These are phyloP conservation scores for Guadua angustifolia DNA, from an alignment of 176 grass and related monocot species.

Conservation along the genomic window DNA sequence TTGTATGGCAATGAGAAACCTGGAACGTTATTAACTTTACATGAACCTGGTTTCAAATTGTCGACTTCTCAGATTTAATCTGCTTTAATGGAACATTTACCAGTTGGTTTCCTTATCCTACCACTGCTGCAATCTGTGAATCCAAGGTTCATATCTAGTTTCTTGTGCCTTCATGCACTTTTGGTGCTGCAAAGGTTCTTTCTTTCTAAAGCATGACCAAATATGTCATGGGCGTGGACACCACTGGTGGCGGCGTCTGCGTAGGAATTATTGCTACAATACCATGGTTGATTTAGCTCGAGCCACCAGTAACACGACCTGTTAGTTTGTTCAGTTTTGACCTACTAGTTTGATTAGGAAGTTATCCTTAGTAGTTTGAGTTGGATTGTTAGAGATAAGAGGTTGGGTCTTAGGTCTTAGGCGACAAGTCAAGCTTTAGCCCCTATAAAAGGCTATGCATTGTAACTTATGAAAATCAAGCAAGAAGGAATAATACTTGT, in stretches of 20 bases:
- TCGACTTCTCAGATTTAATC: slow-evolving; percentile 19
- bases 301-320: background rate
- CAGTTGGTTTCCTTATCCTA: slow-evolving; percentile 20
- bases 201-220: background rate
- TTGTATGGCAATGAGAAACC: slow-evolving; percentile 11
- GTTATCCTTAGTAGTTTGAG: background rate
- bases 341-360: background rate
- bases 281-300: background rate
- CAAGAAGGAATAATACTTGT: background rate
- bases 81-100: slow-evolving; percentile 6
- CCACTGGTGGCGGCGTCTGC: no score
- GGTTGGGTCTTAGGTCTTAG: background rate
- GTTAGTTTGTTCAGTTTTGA: slow-evolving; percentile 7
- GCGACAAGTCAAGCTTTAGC: background rate
- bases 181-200: background rate
- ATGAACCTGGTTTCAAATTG: slow-evolving; percentile 1
- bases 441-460: background rate
- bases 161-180: slow-evolving; percentile 14
- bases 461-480: background rate
- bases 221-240: background rate
- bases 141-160: slow-evolving; percentile 14
- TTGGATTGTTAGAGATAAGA: background rate
- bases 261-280: background rate
- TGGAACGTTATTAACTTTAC: background rate
- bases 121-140: slow-evolving; percentile 25